Conservation (phyloP, 768 basidiomycete genomes). For the Lactarius tabidus region DNA sequence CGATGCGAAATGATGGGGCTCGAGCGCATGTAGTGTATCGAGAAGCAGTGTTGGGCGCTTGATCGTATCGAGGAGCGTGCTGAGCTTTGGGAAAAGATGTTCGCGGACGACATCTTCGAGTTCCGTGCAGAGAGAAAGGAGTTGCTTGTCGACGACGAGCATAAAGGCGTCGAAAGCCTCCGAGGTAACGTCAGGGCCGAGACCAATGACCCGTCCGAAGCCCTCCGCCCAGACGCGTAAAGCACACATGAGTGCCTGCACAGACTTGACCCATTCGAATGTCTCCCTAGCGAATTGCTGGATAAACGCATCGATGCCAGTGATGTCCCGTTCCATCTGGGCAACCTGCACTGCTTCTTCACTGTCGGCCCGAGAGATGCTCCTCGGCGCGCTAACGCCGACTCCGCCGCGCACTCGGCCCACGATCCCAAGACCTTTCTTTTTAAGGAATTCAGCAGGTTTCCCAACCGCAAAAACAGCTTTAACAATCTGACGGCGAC, state of each 20-base stretch:
- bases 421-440: slow-evolving; percentile 40
- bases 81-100: slow-evolving; percentile 53
- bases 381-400: slow-evolving; percentile 54
- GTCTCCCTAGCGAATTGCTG: slow-evolving; percentile 21
- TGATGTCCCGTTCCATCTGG: slow-evolving; percentile 21
- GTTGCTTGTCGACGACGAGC: slow-evolving; percentile 48
- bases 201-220: slow-evolving; percentile 28
- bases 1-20: slow-evolving; percentile 66
- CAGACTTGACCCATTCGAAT: slow-evolving; percentile 21
- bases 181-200: slow-evolving; percentile 26
- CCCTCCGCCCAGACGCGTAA: slow-evolving; percentile 23
- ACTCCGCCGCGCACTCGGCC: slow-evolving; percentile 58
- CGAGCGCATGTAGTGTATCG: slow-evolving; percentile 66
- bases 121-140: slow-evolving; percentile 49
- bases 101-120: slow-evolving; percentile 53
- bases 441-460: slow-evolving; percentile 29
- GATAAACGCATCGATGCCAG: slow-evolving; percentile 13
- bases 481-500: slow-evolving; percentile 74
- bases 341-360: slow-evolving; percentile 22
- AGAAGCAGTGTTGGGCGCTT: slow-evolving; percentile 62
- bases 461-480: slow-evolving; percentile 50
- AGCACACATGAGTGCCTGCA: slow-evolving; percentile 6
- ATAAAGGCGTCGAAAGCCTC: slow-evolving; percentile 44
- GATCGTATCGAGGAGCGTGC: slow-evolving; percentile 54
- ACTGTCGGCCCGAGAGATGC: slow-evolving; percentile 41